A percentile compares a stretch with the other conserved stretches of the same genome.
phyloP scores from a whole-genome alignment of 768 basidiomycete species.

The Guyanaporus albipodus region DNA sequence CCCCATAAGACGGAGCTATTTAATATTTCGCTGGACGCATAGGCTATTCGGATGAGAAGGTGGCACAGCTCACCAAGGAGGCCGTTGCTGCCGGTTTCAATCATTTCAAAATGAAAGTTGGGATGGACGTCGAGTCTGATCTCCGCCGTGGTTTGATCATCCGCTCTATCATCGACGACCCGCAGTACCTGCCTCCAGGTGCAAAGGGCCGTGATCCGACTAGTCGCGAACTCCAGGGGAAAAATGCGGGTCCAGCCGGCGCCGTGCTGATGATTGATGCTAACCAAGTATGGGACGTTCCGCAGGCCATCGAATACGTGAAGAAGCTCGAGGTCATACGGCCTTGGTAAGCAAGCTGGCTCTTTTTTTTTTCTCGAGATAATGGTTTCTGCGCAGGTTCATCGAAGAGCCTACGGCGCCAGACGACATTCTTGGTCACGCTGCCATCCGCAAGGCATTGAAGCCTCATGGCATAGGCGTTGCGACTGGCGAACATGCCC shows the following conservation, averaged over 20 bases:
- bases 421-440: slow-evolving; percentile 89
- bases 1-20: background rate
- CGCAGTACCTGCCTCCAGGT: slow-evolving; percentile 68
- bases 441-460: slow-evolving; percentile 76
- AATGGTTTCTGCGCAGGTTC: slow-evolving; percentile 55
- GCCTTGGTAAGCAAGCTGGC: slow-evolving; percentile 60
- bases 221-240: slow-evolving; percentile 64
- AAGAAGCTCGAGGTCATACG: slow-evolving; percentile 71
- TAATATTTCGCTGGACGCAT: slow-evolving; percentile 5
- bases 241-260: slow-evolving; percentile 94
- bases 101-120: slow-evolving; percentile 99
- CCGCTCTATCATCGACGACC: slow-evolving; percentile 93
- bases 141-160: slow-evolving; percentile 85
- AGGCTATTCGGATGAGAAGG: slow-evolving; percentile 93
- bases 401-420: slow-evolving; percentile 97
- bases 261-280: slow-evolving; percentile 96
- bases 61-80: slow-evolving; percentile 80
- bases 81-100: slow-evolving; percentile 87
- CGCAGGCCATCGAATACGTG: slow-evolving; percentile 90
- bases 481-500: slow-evolving; percentile 95
- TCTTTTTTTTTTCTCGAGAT: background rate
- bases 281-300: slow-evolving; percentile 96
- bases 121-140: slow-evolving; percentile 76
- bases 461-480: slow-evolving; percentile 86
- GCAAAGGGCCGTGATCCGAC: slow-evolving; percentile 55